Evolutionary conservation across 1,284 basidiomycete species (phyloP).

Genomic region (Cryptococcus sp.): DNA sequence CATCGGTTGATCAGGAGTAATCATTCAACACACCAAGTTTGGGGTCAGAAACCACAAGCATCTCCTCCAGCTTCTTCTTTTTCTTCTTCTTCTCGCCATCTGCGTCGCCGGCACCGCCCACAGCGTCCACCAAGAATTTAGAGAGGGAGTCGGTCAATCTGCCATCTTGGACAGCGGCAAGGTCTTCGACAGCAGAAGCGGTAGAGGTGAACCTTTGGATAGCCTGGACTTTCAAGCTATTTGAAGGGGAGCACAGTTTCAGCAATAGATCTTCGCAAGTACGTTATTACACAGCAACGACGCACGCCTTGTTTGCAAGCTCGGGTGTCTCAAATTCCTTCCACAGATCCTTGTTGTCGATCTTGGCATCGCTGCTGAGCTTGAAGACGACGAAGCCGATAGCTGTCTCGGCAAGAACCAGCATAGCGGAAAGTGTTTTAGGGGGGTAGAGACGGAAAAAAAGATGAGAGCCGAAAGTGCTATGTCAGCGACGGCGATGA

Average conservation of each 20-base stretch:
- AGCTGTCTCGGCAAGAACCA: conserved; percentile 56
- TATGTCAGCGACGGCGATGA: background rate
- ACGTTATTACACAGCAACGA: conserved; percentile 26
- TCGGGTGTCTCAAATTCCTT: conserved; percentile 91
- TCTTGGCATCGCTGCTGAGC: conserved; percentile 84
- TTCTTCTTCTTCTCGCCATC: conserved; percentile 53
- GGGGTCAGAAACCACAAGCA: conserved; percentile 83
- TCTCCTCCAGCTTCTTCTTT: conserved; percentile 80
- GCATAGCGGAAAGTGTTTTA: conserved; percentile 39
- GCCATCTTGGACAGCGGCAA: conserved; percentile 87
- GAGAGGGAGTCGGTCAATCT: conserved; percentile 91
- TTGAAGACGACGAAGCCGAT: conserved; percentile 94
- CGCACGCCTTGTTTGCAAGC: conserved; percentile 86
- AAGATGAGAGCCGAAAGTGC: background rate
- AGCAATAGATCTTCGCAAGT: background rate
- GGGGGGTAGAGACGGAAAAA: background rate
- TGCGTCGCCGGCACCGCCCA: conserved; percentile 58
- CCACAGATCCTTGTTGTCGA: conserved; percentile 81
- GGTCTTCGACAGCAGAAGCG: conserved; percentile 97
- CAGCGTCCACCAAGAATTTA: conserved; percentile 87
- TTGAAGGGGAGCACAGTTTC: background rate
- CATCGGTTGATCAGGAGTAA: background rate
- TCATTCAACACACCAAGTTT: conserved; percentile 72
- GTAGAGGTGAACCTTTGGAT: conserved; percentile 96
- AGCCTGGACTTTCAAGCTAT: conserved; percentile 87